phyloP scores from a whole-genome alignment of 2,329 filamentous ascomycete genomes.

The Sarocladium oryzae region DNA sequence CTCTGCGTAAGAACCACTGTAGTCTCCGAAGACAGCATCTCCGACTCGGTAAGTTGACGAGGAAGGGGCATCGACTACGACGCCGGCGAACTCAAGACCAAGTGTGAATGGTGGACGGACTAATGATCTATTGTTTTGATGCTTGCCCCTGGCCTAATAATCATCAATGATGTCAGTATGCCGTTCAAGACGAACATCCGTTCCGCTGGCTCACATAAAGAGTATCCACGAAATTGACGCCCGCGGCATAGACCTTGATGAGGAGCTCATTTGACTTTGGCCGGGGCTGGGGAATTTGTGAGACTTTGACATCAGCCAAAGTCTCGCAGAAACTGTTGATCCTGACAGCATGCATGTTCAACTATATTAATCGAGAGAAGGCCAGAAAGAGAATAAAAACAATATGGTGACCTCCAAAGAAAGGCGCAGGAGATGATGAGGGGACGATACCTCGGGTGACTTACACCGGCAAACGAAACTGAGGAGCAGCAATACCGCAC shows the following conservation, averaged over 20 bases:
- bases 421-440: background rate
- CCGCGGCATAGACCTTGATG: constrained; percentile 42
- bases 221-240: constrained; percentile 54
- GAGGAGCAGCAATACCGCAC: background rate
- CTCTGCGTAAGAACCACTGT: constrained; percentile 46
- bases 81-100: constrained; percentile 55
- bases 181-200: too few relatives aligned
- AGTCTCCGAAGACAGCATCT: constrained; percentile 47
- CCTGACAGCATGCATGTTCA: constrained; percentile 23
- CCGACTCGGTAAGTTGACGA: constrained; percentile 33
- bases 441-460: constrained; percentile 2
- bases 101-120: constrained; percentile 51
- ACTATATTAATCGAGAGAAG: background rate
- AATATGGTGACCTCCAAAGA: too few relatives aligned
- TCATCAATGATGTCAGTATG: too few relatives aligned
- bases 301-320: constrained; percentile 19
- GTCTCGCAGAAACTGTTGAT: constrained; percentile 20
- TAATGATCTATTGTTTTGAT: constrained; percentile 54
- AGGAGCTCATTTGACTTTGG: constrained; percentile 17
- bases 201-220: constrained; percentile 36
- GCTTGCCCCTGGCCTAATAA: constrained; percentile 42
- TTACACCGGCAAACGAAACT: background rate
- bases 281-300: constrained; percentile 17
- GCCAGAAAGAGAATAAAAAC: background rate
- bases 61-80: constrained; percentile 33